Percentiles rank a stretch among this genome's conserved stretches.
Evolutionary conservation across 176 grass and related monocot genomes (phyloP).

Genomic region (Leersia perrieri): DNA sequence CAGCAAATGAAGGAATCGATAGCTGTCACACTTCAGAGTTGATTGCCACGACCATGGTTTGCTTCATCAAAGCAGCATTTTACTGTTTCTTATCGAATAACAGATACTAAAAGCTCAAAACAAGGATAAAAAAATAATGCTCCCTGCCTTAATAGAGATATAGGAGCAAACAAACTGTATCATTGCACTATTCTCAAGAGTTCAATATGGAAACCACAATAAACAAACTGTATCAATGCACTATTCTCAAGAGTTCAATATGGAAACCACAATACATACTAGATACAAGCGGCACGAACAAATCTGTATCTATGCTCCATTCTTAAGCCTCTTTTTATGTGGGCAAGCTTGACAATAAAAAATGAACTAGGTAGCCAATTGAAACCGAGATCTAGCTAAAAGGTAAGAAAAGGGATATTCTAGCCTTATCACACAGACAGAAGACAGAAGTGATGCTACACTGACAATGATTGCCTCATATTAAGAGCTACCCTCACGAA

Average conservation of each 20-base stretch:
- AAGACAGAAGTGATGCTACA: not conserved
- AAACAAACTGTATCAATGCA: not conserved
- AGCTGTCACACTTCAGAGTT: not conserved
- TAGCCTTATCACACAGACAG: not conserved
- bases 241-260: not conserved
- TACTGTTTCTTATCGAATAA: not conserved
- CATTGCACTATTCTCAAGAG: not conserved
- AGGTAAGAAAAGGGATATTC: not conserved
- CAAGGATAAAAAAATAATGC: not conserved
- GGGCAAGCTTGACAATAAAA: too few relatives aligned
- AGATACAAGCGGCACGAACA: too few relatives aligned
- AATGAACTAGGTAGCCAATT: not conserved
- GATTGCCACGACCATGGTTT: not conserved
- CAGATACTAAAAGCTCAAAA: not conserved
- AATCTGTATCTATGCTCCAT: too few relatives aligned
- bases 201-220: not conserved
- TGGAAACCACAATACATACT: too few relatives aligned
- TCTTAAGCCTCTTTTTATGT: not conserved
- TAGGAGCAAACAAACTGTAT: not conserved
- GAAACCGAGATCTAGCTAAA: not conserved
- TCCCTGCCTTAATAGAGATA: not conserved
- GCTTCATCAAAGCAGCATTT: not conserved
- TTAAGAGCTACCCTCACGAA: not conserved
- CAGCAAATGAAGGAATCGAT: slow-evolving; percentile 17
- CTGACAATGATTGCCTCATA: not conserved